Conservation (phyloP, 805 yeast genomes). For the Saccharomyces paradoxus region DNA sequence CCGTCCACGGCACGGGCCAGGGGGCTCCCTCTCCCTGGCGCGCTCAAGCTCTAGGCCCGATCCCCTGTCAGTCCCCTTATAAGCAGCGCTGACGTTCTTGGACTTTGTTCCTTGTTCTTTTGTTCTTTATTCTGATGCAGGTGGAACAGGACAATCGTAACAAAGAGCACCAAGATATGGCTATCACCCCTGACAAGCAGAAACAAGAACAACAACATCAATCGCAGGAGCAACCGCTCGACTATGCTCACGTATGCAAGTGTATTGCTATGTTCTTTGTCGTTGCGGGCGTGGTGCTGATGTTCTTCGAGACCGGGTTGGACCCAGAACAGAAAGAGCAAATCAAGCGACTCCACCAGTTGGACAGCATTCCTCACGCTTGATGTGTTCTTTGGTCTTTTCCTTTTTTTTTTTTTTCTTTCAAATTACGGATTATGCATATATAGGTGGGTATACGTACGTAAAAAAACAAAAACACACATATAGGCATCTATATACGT, state of each 20-base stretch:
- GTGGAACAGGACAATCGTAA: not conserved
- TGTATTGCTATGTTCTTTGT: conserved; percentile 7
- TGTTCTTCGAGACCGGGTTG: conserved; percentile 9
- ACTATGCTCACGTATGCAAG: conserved; percentile 4
- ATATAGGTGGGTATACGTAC: not conserved
- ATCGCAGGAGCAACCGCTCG: not conserved
- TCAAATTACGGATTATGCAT: not conserved
- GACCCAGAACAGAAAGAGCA: not conserved
- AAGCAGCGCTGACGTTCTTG: not conserved
- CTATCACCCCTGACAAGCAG: not conserved
- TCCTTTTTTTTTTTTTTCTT: not conserved
- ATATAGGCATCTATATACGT: not conserved
- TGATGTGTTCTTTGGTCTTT: not conserved
- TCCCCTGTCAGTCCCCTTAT: not conserved
- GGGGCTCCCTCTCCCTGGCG: not conserved
- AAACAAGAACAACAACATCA: not conserved
- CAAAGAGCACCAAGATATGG: not conserved
- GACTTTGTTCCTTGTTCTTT: not conserved
- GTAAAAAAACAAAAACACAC: not conserved
- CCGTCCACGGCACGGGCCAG: not conserved
- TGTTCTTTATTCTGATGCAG: not conserved
- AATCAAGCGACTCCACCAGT: not conserved
- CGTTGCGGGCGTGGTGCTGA: conserved; percentile 5
- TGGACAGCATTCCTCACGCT: not conserved
- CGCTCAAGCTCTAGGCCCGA: not conserved